Evolutionary conservation across 495 filamentous ascomycete genomes (phyloP).

Genomic region (Penicillium nucicola): DNA sequence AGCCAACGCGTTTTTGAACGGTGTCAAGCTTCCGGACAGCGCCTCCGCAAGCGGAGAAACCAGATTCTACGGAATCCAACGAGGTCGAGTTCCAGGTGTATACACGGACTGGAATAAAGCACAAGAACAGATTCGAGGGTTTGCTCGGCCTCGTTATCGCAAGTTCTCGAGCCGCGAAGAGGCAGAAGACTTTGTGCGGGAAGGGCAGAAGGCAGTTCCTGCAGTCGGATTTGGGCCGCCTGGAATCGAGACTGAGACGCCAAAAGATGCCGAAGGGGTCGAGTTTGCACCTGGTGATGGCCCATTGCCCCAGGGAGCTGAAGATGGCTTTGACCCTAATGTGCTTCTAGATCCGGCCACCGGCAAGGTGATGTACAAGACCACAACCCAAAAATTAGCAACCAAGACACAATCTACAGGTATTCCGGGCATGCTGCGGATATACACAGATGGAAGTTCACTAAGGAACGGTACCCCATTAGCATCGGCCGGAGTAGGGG

Average conservation of each 20-base stretch:
- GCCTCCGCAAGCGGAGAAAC: slow-evolving; percentile 23
- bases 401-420: slow-evolving; percentile 41
- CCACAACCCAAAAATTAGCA: slow-evolving; percentile 40
- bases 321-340: slow-evolving; percentile 62
- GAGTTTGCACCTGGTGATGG: slow-evolving; percentile 53
- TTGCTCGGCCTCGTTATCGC: slow-evolving; percentile 74
- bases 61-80: slow-evolving; percentile 80
- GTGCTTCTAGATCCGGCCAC: slow-evolving; percentile 52
- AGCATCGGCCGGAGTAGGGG: slow-evolving; percentile 80
- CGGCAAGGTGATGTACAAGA: slow-evolving; percentile 61
- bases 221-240: slow-evolving; percentile 24
- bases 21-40: slow-evolving; percentile 42
- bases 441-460: slow-evolving; percentile 89
- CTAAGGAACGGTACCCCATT: slow-evolving; percentile 69
- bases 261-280: slow-evolving; percentile 37
- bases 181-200: slow-evolving; percentile 69
- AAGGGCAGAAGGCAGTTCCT: slow-evolving; percentile 32
- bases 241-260: slow-evolving; percentile 29
- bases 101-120: slow-evolving; percentile 85
- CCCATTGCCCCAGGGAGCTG: slow-evolving; percentile 50
- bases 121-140: slow-evolving; percentile 72
- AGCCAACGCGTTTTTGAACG: slow-evolving; percentile 72
- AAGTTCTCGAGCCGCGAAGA: slow-evolving; percentile 75
- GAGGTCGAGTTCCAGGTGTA: slow-evolving; percentile 77
- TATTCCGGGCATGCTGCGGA: slow-evolving; percentile 54